These are phyloP conservation scores for Aphanomyces stellatus DNA, from an alignment of 352 stramenopile species.

Conservation along the genomic window DNA sequence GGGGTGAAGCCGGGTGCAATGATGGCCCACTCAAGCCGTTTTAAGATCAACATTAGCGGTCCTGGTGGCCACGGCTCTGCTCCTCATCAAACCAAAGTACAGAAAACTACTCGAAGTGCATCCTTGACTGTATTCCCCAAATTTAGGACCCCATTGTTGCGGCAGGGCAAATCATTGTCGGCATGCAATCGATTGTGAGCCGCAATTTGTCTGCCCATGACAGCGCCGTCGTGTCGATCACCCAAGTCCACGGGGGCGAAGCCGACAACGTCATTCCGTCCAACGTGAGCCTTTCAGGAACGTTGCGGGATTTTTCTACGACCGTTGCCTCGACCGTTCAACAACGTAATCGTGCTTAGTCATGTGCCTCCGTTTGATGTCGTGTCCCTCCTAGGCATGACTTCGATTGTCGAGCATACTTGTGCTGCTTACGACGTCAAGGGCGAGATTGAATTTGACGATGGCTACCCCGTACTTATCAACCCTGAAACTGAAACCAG, in stretches of 20 bases:
- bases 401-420: conserved; percentile 75
- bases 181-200: conserved; percentile 90
- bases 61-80: conserved; percentile 91
- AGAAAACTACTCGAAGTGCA: background rate
- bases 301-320: conserved; percentile 88
- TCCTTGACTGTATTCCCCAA: conserved; percentile 23
- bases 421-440: conserved; percentile 69
- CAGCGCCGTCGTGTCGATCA: conserved; percentile 87
- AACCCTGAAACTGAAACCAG: conserved; percentile 67
- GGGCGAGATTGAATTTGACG: conserved; percentile 49
- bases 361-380: background rate
- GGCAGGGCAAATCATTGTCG: conserved; percentile 82
- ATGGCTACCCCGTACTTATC: conserved; percentile 66
- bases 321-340: conserved; percentile 78
- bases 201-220: conserved; percentile 85
- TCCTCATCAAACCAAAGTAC: conserved; percentile 50
- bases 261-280: conserved; percentile 94
- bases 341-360: conserved; percentile 24
- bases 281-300: conserved; percentile 76
- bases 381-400: conserved; percentile 31
- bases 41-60: conserved; percentile 87
- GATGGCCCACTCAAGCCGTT: conserved; percentile 87
- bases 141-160: conserved; percentile 89
- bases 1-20: conserved; percentile 82
- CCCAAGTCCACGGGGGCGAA: conserved; percentile 84